Evolutionary conservation across 140 eudicot genomes (phyloP).

Genomic region (Erigeron philadelphicus): DNA sequence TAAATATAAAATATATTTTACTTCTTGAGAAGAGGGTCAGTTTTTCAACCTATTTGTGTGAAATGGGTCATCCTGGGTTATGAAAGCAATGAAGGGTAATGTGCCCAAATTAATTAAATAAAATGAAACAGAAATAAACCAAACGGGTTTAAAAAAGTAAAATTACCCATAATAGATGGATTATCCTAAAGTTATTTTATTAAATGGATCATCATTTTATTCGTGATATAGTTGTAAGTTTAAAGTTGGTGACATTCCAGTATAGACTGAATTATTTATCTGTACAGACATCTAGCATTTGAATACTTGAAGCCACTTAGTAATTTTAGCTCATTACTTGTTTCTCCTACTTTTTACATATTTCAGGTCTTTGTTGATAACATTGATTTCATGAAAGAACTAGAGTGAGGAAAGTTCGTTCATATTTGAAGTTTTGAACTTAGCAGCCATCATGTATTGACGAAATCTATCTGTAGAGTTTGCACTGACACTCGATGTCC

Average conservation of each 20-base stretch:
- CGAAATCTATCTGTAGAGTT: slow-evolving; percentile 8
- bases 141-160: too few species aligned
- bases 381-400: slow-evolving; percentile 49
- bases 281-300: background rate
- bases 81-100: too few species aligned
- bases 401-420: slow-evolving; percentile 10
- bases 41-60: too few species aligned
- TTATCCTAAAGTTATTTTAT: too few species aligned
- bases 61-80: too few species aligned
- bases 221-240: too few species aligned
- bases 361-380: slow-evolving; percentile 59
- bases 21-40: too few species aligned
- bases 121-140: too few species aligned
- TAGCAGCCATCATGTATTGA: slow-evolving; percentile 3
- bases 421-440: slow-evolving; percentile 17
- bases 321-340: background rate
- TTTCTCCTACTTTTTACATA: slow-evolving; percentile 1
- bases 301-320: background rate
- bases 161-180: too few species aligned
- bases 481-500: slow-evolving; percentile 35
- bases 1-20: too few species aligned
- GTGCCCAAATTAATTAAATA: too few species aligned
- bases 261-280: background rate
- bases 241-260: background rate
- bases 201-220: too few species aligned